These are phyloP conservation scores for Inga oerstediana DNA, from an alignment of 306 rosid genomes.

Conservation along the genomic window DNA sequence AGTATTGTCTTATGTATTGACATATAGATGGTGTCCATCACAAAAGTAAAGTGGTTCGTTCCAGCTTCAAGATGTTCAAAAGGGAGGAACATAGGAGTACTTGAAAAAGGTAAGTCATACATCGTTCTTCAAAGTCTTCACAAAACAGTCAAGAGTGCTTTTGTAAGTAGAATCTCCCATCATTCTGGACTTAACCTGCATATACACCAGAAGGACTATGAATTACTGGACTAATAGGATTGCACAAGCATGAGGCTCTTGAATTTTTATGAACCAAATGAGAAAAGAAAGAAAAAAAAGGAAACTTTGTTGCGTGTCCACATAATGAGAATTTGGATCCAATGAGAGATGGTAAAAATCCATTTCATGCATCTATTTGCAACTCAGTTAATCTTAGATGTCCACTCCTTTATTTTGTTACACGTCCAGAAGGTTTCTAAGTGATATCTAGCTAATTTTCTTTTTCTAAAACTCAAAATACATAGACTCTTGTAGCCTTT, in stretches of 20 bases:
- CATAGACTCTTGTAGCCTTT: background rate
- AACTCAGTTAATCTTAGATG: background rate
- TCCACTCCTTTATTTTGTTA: background rate
- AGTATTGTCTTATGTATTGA: slow-evolving; percentile 7
- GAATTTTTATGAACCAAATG: slow-evolving; percentile 17
- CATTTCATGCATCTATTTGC: too few species aligned
- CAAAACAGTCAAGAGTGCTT: slow-evolving; percentile 88
- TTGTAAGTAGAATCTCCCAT: slow-evolving; percentile 94
- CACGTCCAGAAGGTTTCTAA: background rate
- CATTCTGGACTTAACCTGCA: slow-evolving; percentile 97
- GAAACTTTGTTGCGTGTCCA: background rate
- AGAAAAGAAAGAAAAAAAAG: background rate
- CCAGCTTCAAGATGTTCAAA: background rate
- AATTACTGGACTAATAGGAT: slow-evolving; percentile 4
- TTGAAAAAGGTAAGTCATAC: slow-evolving; percentile 47
- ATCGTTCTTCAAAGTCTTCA: slow-evolving; percentile 86
- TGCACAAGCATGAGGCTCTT: slow-evolving; percentile 17
- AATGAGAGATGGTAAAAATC: background rate
- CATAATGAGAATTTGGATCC: background rate
- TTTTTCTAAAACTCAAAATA: too few species aligned
- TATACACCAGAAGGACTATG: slow-evolving; percentile 35
- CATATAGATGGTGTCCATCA: background rate
- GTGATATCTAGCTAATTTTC: background rate
- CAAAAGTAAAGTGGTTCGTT: slow-evolving; percentile 3
- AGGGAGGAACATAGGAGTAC: background rate